Base-by-base conservation (phyloP, 1,139 yeast genomes). In the Kodamaea fungicola region DNA sequence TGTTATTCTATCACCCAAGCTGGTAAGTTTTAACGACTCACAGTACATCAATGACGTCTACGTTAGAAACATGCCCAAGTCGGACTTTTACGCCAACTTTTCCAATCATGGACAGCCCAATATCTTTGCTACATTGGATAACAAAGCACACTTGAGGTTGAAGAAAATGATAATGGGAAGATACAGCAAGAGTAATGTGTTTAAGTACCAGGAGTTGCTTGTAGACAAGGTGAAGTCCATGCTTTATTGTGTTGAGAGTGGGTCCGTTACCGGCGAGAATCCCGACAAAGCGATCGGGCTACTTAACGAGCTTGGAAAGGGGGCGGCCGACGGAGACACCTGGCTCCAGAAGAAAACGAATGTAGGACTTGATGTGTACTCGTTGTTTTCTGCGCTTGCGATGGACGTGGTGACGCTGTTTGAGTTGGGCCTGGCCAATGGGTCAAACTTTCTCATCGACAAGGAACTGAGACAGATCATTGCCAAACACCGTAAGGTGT, bases 331-430 rank as follows among this genome's bases (percentile, higher is more conserved):
- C 22, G 42, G 46, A 8, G 54, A 51, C 4, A 35, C 41, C n/a
- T 68, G 74, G 74, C 59, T 65, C 35, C 42, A 43, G 5, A 53
- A 52, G 25, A 22, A 38, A 6, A 43, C 41, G 12, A 62, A 60
- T 37, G 45, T 65, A 34, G 71, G 71, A 2, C 61, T 81, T 23
- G 85, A 83, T 36, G 81, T 78, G 1, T 80, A 77, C 49, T 68
- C 77, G 9, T 54, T 83, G 12, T 83, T 81, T 64, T 81, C 80
- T 12, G 66, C 82, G n/a, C 64, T 83, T 49, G 89, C 92, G 2
- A 76, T 83, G 79, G 89, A 83, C 48, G 82, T 78, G 4, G 79
- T 81, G 1, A 72, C 83, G 2, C 71, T 74, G 9, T 79, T 80
- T 52, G 80, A 80, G 40, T 68, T 80, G 42, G 90, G 90, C 0